Conservation (phyloP, 1,284 basidiomycete species). For the Melampsora larici-populina region DNA sequence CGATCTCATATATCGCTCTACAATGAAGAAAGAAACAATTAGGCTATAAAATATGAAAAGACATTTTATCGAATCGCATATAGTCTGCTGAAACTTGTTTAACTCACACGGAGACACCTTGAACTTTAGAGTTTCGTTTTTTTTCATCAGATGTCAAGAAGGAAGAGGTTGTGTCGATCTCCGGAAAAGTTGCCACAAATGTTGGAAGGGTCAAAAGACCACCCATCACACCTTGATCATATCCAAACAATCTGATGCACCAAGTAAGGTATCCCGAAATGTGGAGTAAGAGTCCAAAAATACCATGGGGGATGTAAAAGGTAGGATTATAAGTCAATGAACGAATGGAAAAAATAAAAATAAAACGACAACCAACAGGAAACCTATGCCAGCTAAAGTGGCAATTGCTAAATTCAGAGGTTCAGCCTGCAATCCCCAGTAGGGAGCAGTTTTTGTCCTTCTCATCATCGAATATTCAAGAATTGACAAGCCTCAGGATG, state of each 20-base stretch:
- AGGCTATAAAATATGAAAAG: too few relatives aligned
- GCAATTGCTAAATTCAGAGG: neutral
- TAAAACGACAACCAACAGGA: neutral
- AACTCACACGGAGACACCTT: neutral
- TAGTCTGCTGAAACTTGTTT: neutral
- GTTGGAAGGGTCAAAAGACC: conserved; percentile 57
- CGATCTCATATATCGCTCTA: neutral
- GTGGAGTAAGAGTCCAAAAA: neutral
- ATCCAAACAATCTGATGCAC: conserved; percentile 57
- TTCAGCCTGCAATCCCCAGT: neutral
- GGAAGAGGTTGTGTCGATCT: neutral
- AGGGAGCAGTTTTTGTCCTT: neutral
- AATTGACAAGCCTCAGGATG: neutral
- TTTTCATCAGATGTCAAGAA: neutral
- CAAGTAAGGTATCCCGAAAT: neutral
- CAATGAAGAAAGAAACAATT: neutral
- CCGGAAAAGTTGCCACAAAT: neutral
- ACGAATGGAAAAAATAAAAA: too few relatives aligned
- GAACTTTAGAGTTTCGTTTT: neutral
- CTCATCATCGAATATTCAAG: neutral
- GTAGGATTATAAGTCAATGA: too few relatives aligned
- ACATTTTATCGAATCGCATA: too few relatives aligned
- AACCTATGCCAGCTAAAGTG: neutral
- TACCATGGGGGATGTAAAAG: too few relatives aligned
- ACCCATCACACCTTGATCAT: conserved; percentile 67